Conservation (phyloP, 2,329 filamentous ascomycete species). For the Calycina marina region DNA sequence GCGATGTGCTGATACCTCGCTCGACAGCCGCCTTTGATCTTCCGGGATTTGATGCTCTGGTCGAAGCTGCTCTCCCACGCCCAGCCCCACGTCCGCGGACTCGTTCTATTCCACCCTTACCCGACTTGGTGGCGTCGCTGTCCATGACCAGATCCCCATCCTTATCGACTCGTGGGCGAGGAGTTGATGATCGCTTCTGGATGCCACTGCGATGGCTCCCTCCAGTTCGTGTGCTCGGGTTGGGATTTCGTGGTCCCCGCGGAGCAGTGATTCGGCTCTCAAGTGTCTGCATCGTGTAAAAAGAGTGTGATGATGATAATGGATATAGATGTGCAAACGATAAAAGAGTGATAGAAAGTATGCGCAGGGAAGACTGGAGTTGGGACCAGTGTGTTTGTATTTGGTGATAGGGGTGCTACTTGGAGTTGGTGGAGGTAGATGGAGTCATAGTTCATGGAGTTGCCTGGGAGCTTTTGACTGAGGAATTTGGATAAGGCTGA, state of each 20-base stretch:
- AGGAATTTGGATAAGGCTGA: too few relatives aligned
- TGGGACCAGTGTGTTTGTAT: too few relatives aligned
- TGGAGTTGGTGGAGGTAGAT: too few relatives aligned
- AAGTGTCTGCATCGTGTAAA: too few relatives aligned
- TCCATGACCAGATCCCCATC: slow-evolving; percentile 51
- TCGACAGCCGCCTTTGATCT: slow-evolving; percentile 19
- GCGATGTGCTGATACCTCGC: slow-evolving; percentile 24
- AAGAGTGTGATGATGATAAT: too few relatives aligned
- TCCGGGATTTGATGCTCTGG: slow-evolving; percentile 20
- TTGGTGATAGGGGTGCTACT: too few relatives aligned
- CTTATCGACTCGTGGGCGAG: slow-evolving; percentile 32
- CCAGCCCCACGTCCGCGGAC: slow-evolving; percentile 8
- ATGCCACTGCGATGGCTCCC: slow-evolving; percentile 31
- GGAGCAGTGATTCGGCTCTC: slow-evolving; percentile 8
- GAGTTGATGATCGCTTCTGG: slow-evolving; percentile 29
- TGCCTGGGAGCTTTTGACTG: too few relatives aligned
- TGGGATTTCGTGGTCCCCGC: slow-evolving; percentile 16
- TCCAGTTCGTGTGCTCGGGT: slow-evolving; percentile 20
- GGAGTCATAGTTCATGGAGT: too few relatives aligned
- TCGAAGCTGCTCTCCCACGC: slow-evolving; percentile 20
- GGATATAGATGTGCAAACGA: too few relatives aligned
- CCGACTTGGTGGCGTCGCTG: slow-evolving; percentile 19
- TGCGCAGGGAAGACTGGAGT: too few relatives aligned
- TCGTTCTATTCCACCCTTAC: slow-evolving; percentile 13
- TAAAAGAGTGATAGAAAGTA: too few relatives aligned